Evolutionary conservation across 2,329 filamentous ascomycete species (phyloP), one percentile per base, ranked within the genome.

Genomic region (Sphaerostilbella broomeana): DNA sequence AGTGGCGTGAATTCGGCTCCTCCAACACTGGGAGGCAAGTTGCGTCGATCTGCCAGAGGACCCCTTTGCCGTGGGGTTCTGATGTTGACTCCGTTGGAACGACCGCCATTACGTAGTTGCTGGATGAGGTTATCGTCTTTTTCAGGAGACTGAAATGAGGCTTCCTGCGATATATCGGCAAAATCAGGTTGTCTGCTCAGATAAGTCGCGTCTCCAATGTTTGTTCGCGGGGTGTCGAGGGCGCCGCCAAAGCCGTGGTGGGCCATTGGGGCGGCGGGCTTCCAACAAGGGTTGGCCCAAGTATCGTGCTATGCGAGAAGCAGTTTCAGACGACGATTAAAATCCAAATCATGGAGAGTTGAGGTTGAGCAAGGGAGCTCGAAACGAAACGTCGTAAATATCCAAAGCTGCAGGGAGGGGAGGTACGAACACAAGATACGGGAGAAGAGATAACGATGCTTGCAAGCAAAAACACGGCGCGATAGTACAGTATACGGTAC

Each of bases 1-100:
- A 98, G 69, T 0, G 94, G 92, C 1, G 92, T 98, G 60, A 98
- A 98, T 55, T 98, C 94, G 51, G 80, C 81, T 38, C 76, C 77
- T 30, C 70, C 75, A 28, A 81, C 64, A 47, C 75, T 73, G 25
- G 72, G 69, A 16, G 81, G 83, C 16, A 87, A 69, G 53, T 87
- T 92, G 53, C 77, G 77, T 50, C 79, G 75, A 60, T 85, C 78
- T 45, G 76, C 75, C 28, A 95, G 73, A 15, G 83, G 79, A 13
- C 80, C 77, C 47, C 85, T 51, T 20, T 75, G 75, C 47, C 82
- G 79, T 21, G 90, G 90, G 37, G 90, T 95, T 53, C 77, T 73
- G 47, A 87, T 64, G 56, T 64, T 81, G 51, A 73, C 64, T 32
- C 61, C 73, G 51, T 62, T 72, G 45, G 68, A 67, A 49, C 72